Evolutionary conservation across 1,284 basidiomycete genomes (phyloP).

Genomic region (Bjerkandera adusta): DNA sequence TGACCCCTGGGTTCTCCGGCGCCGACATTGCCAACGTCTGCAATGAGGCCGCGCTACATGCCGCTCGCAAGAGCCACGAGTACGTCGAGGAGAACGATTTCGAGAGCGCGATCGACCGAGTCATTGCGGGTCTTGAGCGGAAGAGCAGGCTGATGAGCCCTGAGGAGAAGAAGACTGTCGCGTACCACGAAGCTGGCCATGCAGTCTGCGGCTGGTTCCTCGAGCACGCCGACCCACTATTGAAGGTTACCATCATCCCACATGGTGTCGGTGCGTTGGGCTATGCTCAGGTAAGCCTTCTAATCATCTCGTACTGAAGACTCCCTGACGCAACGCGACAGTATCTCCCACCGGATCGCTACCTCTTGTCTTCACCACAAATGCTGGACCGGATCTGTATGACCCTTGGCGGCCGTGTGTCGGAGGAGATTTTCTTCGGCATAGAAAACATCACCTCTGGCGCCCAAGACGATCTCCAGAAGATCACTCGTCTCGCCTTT

Average conservation of each 20-base stretch:
- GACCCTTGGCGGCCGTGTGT: conserved; percentile 98
- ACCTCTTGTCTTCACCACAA: conserved; percentile 93
- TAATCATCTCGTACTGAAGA: too few relatives aligned
- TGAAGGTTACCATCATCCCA: conserved; percentile 99
- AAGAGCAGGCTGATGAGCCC: conserved; percentile 92
- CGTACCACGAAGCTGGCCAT: conserved; percentile 99
- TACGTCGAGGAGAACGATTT: conserved; percentile 86
- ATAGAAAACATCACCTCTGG: conserved; percentile 93
- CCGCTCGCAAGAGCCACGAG: conserved; percentile 84
- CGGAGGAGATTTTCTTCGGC: conserved; percentile 98
- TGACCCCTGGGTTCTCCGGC: conserved; percentile 97
- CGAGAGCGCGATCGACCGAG: conserved; percentile 96
- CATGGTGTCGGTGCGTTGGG: conserved; percentile 95
- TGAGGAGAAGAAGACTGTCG: conserved; percentile 98
- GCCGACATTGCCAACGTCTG: conserved; percentile 99
- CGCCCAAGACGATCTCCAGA: conserved; percentile 96
- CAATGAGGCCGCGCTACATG: conserved; percentile 96
- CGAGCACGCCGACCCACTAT: conserved; percentile 93
- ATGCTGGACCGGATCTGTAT: conserved; percentile 97
- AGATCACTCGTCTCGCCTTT: conserved; percentile 97
- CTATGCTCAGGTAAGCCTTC: conserved; percentile 79
- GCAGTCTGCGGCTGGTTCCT: conserved; percentile 98
- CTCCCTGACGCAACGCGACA: conserved; percentile 34
- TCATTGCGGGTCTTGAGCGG: conserved; percentile 95
- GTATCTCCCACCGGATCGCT: conserved; percentile 96